These are phyloP conservation scores for Penicillium arizonense DNA, from an alignment of 495 filamentous ascomycete species.

Conservation along the genomic window DNA sequence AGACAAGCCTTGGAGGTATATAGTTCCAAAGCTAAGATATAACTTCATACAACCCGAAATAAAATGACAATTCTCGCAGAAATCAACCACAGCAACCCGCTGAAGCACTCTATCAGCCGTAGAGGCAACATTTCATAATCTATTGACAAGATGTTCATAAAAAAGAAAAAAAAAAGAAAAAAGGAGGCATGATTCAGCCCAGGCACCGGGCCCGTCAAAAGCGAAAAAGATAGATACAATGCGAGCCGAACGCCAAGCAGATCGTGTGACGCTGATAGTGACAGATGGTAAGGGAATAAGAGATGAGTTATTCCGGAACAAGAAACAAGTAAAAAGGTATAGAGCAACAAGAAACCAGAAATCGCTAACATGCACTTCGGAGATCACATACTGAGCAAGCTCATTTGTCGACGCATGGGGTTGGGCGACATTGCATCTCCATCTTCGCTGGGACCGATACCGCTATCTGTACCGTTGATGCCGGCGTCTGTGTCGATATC, in stretches of 20 bases:
- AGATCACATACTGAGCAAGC: slow-evolving; percentile 49
- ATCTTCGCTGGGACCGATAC: slow-evolving; percentile 54
- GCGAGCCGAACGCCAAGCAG: slow-evolving; percentile 2
- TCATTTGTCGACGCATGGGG: slow-evolving; percentile 67
- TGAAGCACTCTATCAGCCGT: neutral
- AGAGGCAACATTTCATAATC: slow-evolving; percentile 3
- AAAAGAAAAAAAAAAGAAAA: neutral
- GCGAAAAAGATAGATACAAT: neutral
- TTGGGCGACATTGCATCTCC: slow-evolving; percentile 61
- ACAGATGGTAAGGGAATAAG: neutral
- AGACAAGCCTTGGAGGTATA: too few relatives aligned
- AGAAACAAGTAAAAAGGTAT: slow-evolving; percentile 1
- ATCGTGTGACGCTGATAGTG: neutral
- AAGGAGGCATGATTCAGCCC: neutral
- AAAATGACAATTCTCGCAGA: neutral
- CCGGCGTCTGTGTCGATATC: slow-evolving; percentile 83
- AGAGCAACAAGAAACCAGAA: slow-evolving; percentile 3
- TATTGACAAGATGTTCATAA: neutral
- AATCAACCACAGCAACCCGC: neutral
- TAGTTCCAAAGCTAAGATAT: too few relatives aligned
- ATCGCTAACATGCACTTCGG: neutral
- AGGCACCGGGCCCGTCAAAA: neutral
- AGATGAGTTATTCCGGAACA: neutral
- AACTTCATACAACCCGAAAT: too few relatives aligned
- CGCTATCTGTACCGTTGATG: slow-evolving; percentile 51